Percentiles rank a stretch among this genome's conserved stretches.
phyloP scores from a whole-genome alignment of 768 basidiomycete genomes.

The Porphyrellus cyaneotinctus region DNA sequence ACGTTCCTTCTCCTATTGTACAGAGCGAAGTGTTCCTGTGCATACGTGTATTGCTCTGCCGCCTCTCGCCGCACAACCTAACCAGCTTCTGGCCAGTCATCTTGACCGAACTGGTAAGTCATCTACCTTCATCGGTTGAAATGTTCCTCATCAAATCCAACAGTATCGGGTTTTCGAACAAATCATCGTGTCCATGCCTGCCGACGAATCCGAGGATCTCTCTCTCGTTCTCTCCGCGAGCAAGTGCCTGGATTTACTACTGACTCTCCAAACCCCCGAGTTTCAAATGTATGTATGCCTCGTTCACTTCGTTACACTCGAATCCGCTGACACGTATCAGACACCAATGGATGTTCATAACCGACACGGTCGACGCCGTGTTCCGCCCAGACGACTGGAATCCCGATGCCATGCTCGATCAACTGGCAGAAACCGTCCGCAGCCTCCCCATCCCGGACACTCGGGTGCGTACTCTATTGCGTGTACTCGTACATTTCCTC shows the following conservation, averaged over 20 bases:
- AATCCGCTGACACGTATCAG: constrained; percentile 34
- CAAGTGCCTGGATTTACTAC: constrained; percentile 91
- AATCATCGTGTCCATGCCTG: constrained; percentile 61
- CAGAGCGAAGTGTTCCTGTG: constrained; percentile 95
- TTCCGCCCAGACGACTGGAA: constrained; percentile 81
- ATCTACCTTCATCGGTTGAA: neutral
- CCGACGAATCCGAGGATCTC: constrained; percentile 83
- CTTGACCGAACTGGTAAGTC: constrained; percentile 79
- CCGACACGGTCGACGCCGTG: constrained; percentile 93
- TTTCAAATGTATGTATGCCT: constrained; percentile 85
- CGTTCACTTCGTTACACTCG: neutral
- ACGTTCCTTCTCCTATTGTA: constrained; percentile 74
- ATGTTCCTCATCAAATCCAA: neutral
- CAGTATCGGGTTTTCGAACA: constrained; percentile 91
- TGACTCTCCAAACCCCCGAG: constrained; percentile 92
- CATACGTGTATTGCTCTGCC: constrained; percentile 84
- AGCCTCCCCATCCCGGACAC: constrained; percentile 51
- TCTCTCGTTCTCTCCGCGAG: constrained; percentile 81
- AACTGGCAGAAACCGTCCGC: constrained; percentile 78
- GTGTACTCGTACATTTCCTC: neutral
- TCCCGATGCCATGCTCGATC: constrained; percentile 88
- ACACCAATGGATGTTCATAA: constrained; percentile 98
- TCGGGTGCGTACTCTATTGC: constrained; percentile 15
- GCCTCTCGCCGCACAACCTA: constrained; percentile 86
- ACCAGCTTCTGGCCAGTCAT: constrained; percentile 97